phyloP scores from a whole-genome alignment of 148 eudicot species.

The Fagopyrum esculentum region DNA sequence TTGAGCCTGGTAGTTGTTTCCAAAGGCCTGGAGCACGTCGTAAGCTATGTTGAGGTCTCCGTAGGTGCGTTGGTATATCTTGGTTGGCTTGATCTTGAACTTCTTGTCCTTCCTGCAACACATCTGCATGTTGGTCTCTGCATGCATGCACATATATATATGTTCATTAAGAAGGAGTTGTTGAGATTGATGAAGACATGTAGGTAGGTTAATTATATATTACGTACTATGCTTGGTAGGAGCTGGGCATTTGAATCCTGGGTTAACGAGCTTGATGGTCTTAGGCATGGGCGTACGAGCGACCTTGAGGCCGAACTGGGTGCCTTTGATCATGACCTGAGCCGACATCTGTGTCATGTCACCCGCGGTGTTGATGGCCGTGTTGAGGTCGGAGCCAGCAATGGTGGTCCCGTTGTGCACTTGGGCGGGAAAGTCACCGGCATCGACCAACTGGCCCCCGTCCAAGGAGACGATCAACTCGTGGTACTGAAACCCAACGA shows the following conservation, averaged over 20 bases:
- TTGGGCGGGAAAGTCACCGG: conserved; percentile 35
- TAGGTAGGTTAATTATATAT: no score
- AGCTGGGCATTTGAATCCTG: conserved; percentile 50
- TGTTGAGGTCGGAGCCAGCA: conserved; percentile 45
- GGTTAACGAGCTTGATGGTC: conserved; percentile 41
- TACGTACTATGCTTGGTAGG: conserved; percentile 29
- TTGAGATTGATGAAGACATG: no score
- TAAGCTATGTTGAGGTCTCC: conserved; percentile 80
- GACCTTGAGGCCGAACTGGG: conserved; percentile 42
- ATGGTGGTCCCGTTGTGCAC: conserved; percentile 46
- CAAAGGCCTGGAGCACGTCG: conserved; percentile 58
- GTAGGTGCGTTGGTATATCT: conserved; percentile 30
- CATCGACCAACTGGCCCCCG: conserved; percentile 31
- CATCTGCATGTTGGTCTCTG: conserved; percentile 39
- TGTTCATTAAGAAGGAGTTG: no score
- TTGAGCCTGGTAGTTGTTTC: conserved; percentile 62
- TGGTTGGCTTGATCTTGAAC: conserved; percentile 37
- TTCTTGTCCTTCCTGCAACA: conserved; percentile 78
- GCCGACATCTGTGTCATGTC: conserved; percentile 40
- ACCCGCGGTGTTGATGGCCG: conserved; percentile 51
- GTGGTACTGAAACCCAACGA: conserved; percentile 4
- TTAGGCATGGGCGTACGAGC: conserved; percentile 49
- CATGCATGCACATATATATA: background rate
- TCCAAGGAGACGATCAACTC: conserved; percentile 27
- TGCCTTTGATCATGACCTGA: conserved; percentile 32